Percentiles rank a stretch among this genome's conserved stretches.
Conservation (phyloP, 371 early-diverging fungal species). For the Fennellomyces sp. region DNA sequence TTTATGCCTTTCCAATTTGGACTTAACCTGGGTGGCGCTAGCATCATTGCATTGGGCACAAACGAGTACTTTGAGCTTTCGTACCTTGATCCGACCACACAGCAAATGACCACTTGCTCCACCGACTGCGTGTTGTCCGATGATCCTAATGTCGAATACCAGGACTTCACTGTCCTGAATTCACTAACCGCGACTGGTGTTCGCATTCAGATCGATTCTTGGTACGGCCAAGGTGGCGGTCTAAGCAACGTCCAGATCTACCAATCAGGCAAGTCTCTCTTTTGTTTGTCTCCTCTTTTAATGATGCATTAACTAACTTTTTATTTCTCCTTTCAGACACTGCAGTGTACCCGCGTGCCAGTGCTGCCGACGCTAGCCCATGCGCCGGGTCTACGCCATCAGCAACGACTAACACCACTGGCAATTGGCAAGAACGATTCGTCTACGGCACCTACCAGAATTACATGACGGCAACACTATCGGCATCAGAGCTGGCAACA, state of each 20-base stretch:
- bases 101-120: constrained; percentile 51
- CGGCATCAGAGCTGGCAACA: constrained; percentile 33
- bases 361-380: constrained; percentile 28
- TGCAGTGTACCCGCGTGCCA: constrained; percentile 44
- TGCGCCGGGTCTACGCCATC: constrained; percentile 16
- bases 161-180: constrained; percentile 65
- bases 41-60: constrained; percentile 47
- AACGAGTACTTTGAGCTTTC: constrained; percentile 57
- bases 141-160: constrained; percentile 46
- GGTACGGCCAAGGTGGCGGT: constrained; percentile 80
- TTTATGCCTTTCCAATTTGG: no score
- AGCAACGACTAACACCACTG: constrained; percentile 25
- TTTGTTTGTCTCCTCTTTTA: neutral
- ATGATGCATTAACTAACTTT: neutral
- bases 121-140: constrained; percentile 62
- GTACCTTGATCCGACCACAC: constrained; percentile 62
- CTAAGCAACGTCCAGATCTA: constrained; percentile 69
- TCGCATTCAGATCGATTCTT: constrained; percentile 67
- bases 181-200: constrained; percentile 44
- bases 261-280: constrained; percentile 49
- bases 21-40: no score
- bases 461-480: constrained; percentile 34
- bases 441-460: constrained; percentile 45
- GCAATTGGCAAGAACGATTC: constrained; percentile 36
- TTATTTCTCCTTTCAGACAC: constrained; percentile 31